Evolutionary conservation across 192 early-diverging fungal species (phyloP).

Genomic region (Umbelopsis sp.): DNA sequence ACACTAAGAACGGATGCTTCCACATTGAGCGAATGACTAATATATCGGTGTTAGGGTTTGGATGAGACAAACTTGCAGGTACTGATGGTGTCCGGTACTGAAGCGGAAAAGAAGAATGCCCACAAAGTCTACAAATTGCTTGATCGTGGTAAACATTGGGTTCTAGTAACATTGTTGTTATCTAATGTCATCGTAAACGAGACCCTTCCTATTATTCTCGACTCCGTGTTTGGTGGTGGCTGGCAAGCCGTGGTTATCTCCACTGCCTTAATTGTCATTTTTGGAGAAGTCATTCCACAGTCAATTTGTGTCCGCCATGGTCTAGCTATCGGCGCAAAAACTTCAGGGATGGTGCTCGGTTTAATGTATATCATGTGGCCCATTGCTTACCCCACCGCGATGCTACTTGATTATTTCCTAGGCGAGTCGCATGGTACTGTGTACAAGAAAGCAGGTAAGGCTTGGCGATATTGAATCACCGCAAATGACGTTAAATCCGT

Average conservation of each 20-base stretch:
- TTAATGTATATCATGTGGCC: constrained; percentile 74
- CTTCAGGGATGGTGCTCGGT: constrained; percentile 69
- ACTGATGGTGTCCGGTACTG: constrained; percentile 78
- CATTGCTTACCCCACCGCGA: constrained; percentile 85
- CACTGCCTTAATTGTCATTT: constrained; percentile 87
- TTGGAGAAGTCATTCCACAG: constrained; percentile 96
- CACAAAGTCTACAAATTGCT: constrained; percentile 50
- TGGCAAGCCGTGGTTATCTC: constrained; percentile 85
- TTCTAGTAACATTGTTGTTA: constrained; percentile 89
- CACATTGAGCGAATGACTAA: constrained; percentile 31
- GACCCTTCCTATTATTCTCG: constrained; percentile 84
- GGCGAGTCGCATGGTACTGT: constrained; percentile 88
- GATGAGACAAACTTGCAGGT: constrained; percentile 87
- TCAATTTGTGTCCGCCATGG: constrained; percentile 91
- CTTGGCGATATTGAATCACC: neutral
- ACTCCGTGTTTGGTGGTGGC: constrained; percentile 77
- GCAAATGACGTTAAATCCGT: neutral
- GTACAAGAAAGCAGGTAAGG: constrained; percentile 72
- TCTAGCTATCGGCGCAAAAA: constrained; percentile 87
- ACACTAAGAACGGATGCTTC: no score
- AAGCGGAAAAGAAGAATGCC: constrained; percentile 73
- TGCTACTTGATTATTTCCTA: constrained; percentile 83
- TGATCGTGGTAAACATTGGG: constrained; percentile 75
- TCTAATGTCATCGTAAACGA: constrained; percentile 97
- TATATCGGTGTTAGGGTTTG: constrained; percentile 53